Evolutionary conservation across 805 yeast genomes (phyloP).

Genomic region (Barnettozyma populi): DNA sequence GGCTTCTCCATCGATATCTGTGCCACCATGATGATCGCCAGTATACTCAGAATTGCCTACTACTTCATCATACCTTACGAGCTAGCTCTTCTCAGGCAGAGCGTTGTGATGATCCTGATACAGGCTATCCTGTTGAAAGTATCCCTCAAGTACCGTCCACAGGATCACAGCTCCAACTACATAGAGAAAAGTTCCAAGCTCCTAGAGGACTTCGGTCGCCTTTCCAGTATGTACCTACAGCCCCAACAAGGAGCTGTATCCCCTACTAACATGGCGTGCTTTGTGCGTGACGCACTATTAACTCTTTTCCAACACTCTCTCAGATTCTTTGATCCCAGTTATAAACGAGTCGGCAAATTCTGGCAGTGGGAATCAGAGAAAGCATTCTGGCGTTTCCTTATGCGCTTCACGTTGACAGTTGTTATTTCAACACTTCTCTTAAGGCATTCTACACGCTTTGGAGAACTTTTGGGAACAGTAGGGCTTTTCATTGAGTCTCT

Average conservation of each 20-base stretch:
- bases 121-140: constrained; percentile 61
- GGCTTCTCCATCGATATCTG: constrained; percentile 93
- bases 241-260: constrained; percentile 1
- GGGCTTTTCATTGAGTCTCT: constrained; percentile 70
- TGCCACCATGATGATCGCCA: constrained; percentile 81
- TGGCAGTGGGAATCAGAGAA: constrained; percentile 80
- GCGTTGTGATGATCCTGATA: constrained; percentile 77
- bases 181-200: constrained; percentile 20
- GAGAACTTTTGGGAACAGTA: constrained; percentile 49
- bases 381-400: constrained; percentile 60
- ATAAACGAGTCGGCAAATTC: constrained; percentile 56
- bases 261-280: constrained; percentile 7
- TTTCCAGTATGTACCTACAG: constrained; percentile 4
- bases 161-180: constrained; percentile 34
- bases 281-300: constrained; percentile 11
- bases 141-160: constrained; percentile 54
- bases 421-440: constrained; percentile 36
- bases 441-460: constrained; percentile 32
- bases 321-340: constrained; percentile 66
- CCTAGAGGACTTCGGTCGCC: constrained; percentile 10
- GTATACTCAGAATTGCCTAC: constrained; percentile 67
- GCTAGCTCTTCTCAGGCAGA: constrained; percentile 69
- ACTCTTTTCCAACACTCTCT: constrained; percentile 35
- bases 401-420: constrained; percentile 16
- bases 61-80: constrained; percentile 80